These are phyloP conservation scores for Solanum sparsipilum DNA, from an alignment of 257 asterid species.

Conservation along the genomic window DNA sequence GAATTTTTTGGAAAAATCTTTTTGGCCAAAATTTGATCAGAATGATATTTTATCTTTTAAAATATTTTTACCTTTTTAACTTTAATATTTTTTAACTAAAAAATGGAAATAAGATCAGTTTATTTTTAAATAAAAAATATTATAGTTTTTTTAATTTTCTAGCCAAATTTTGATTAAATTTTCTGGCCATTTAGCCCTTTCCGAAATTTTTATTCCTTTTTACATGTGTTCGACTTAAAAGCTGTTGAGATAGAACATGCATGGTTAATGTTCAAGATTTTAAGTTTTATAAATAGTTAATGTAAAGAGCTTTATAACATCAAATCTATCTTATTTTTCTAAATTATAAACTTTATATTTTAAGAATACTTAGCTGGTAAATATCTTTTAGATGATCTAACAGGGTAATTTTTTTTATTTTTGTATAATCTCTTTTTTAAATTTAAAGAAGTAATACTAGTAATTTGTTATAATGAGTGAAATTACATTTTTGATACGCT, in stretches of 20 bases:
- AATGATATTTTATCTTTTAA: too few species aligned
- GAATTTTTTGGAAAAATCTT: neutral
- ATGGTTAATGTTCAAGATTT: neutral
- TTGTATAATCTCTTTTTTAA: neutral
- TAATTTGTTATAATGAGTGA: neutral
- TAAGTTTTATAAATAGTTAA: neutral
- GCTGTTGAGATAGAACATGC: neutral
- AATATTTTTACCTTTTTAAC: too few species aligned
- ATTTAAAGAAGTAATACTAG: neutral
- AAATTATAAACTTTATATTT: neutral
- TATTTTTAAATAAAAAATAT: too few species aligned
- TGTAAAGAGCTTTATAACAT: neutral
- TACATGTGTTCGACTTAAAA: neutral
- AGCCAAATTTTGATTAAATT: too few species aligned
- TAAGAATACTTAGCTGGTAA: neutral
- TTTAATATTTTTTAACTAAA: too few species aligned
- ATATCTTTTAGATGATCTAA: neutral
- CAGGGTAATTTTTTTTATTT: too few species aligned
- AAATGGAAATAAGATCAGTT: too few species aligned
- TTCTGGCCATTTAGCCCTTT: too few species aligned
- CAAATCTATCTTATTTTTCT: neutral
- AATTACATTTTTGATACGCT: neutral
- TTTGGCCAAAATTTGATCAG: too few species aligned
- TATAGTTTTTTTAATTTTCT: too few species aligned
- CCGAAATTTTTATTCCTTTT: neutral